Evolutionary conservation across 2,329 filamentous ascomycete genomes (phyloP), one percentile per base, ranked within the genome.

Genomic region (Arachnomyces sp.): DNA sequence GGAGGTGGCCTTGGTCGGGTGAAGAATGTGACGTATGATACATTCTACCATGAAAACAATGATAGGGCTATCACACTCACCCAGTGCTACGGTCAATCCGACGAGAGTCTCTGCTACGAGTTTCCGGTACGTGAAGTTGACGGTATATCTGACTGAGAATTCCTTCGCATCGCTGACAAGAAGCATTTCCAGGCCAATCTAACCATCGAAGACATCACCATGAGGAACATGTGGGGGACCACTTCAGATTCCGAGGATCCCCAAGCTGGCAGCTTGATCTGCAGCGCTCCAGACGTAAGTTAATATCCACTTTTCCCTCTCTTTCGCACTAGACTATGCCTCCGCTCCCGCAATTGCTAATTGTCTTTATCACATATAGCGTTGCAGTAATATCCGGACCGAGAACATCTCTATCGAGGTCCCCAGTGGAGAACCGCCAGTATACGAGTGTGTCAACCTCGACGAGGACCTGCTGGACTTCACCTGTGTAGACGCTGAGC

Each of bases 1-100:
- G 80, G 80, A n/a, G 80, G 80, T 13, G 80, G 80, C 29, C 60
- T 59, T 4, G 78, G 81, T 17, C 65, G 67, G 30, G 80, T 85
- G 34, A 69, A 68, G 42, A 85, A 85, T 55, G 71, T 84, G 44
- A 84, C 80, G 1, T 84, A 81, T 55, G 74, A 82, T 42, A 69
- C 66, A 3, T 79, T 84, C 63, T 54, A 62, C 29, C 67, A 80
- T 44, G 59, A 69, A 28, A 80, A 82, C 44, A 78, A 82, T 45
- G 80, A 83, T 53, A 80, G 77, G 51, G 75, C 75, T 2, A 76
- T 82, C 47, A 74, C 79, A 44, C 65, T 81, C 35, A 77, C 77
- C n/a, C 78, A 82, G 54, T 82, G 78, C 63, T 80, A 81, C 44
- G 76, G 76, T 7, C 75, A 80, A 59, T 73, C 66, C 44, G 80